phyloP scores from a whole-genome alignment of 768 basidiomycete genomes.

The Podaxis sp. region DNA sequence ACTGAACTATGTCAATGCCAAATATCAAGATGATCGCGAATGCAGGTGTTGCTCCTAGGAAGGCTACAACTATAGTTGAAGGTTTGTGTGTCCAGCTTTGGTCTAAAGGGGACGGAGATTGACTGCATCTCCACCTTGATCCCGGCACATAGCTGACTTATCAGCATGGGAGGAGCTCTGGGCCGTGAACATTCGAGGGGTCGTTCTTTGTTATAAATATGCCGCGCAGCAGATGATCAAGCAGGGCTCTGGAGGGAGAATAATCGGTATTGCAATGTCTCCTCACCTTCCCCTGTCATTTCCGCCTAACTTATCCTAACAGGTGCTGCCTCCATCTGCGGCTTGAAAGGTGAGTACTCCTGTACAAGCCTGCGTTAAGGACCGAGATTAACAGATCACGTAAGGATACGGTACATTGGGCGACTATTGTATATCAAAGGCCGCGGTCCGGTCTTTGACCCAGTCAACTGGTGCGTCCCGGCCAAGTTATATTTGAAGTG shows the following conservation, averaged over 20 bases:
- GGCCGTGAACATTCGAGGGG: conserved; percentile 54
- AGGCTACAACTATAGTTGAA: not conserved
- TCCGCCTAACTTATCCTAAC: not conserved
- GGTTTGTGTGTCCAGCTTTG: not conserved
- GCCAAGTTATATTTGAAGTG: not conserved
- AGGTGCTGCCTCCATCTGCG: conserved; percentile 30
- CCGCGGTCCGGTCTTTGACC: conserved; percentile 39
- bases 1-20: not conserved
- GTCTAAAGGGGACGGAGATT: too few species aligned
- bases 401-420: conserved; percentile 1
- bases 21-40: conserved; percentile 10
- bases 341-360: conserved; percentile 24
- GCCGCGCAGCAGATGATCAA: conserved; percentile 64
- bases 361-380: not conserved
- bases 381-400: not conserved
- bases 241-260: conserved; percentile 51
- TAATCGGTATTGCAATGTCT: conserved; percentile 38
- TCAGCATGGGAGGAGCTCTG: conserved; percentile 41
- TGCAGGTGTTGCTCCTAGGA: not conserved
- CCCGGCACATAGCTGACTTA: conserved; percentile 21
- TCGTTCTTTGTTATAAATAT: conserved; percentile 63
- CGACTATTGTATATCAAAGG: conserved; percentile 37
- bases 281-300: not conserved
- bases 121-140: not conserved
- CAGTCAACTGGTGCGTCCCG: conserved; percentile 35